A percentile compares a stretch with the other conserved stretches of the same genome.
Evolutionary conservation across 2,329 filamentous ascomycete genomes (phyloP).

Genomic region (Mollisia scopiformis): DNA sequence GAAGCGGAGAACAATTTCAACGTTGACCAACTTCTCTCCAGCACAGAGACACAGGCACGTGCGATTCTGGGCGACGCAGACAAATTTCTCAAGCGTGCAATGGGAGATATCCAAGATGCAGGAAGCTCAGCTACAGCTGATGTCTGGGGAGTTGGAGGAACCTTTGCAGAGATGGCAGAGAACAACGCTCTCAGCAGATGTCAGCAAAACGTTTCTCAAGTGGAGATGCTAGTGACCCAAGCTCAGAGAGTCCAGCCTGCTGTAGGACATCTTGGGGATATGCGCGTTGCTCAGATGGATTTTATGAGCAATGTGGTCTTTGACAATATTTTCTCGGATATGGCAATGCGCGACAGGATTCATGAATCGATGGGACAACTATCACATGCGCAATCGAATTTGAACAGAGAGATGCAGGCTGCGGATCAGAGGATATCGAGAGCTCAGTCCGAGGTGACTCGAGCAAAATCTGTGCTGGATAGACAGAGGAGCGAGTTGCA

Average conservation of each 20-base stretch:
- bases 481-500: conserved; percentile 45
- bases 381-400: conserved; percentile 39
- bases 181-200: conserved; percentile 52
- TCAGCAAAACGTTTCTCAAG: conserved; percentile 46
- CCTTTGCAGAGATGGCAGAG: conserved; percentile 55
- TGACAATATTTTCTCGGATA: conserved; percentile 56
- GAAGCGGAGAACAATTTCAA: conserved; percentile 43
- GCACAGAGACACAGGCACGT: conserved; percentile 46
- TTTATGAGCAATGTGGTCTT: conserved; percentile 57
- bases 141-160: conserved; percentile 51
- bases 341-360: conserved; percentile 55
- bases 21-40: conserved; percentile 38
- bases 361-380: conserved; percentile 40
- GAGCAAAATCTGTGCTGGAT: conserved; percentile 39
- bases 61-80: conserved; percentile 44
- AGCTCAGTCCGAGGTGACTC: conserved; percentile 34
- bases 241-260: conserved; percentile 44
- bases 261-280: conserved; percentile 41
- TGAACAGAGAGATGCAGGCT: conserved; percentile 38
- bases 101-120: conserved; percentile 46
- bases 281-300: conserved; percentile 48
- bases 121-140: conserved; percentile 46
- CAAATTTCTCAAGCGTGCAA: conserved; percentile 39
- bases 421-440: conserved; percentile 37
- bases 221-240: conserved; percentile 43